Evolutionary conservation across 1,284 basidiomycete genomes (phyloP).

Genomic region (Sphagnurus paluster): DNA sequence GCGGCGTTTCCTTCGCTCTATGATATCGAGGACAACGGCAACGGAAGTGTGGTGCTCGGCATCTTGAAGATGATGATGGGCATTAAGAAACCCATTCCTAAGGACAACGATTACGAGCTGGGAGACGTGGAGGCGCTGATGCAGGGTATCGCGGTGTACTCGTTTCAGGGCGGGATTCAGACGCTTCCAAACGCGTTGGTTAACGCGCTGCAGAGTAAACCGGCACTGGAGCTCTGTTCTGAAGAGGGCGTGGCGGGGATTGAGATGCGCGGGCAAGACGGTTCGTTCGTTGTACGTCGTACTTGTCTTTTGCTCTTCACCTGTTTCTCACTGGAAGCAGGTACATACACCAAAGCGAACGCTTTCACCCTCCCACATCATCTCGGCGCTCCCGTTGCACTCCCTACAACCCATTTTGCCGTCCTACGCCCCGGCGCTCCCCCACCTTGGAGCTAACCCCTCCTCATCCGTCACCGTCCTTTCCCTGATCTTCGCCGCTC

Average conservation of each 20-base stretch:
- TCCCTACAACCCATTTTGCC: conserved; percentile 57
- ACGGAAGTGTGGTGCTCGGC: conserved; percentile 43
- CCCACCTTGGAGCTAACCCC: conserved; percentile 53
- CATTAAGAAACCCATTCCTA: conserved; percentile 13
- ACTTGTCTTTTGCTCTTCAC: background rate
- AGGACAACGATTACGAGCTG: conserved; percentile 44
- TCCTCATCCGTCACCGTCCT: conserved; percentile 69
- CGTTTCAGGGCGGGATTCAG: conserved; percentile 78
- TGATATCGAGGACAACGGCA: conserved; percentile 55
- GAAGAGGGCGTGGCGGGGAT: conserved; percentile 44
- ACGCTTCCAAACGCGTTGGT: conserved; percentile 65
- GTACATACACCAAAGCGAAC: conserved; percentile 23
- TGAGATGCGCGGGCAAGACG: conserved; percentile 14
- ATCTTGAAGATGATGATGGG: conserved; percentile 37
- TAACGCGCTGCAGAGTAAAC: conserved; percentile 39
- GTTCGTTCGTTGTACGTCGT: conserved; percentile 13
- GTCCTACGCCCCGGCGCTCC: conserved; percentile 32
- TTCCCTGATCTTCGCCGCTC: conserved; percentile 70
- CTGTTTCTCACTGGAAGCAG: background rate
- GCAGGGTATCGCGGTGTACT: conserved; percentile 72
- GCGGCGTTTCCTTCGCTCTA: conserved; percentile 77
- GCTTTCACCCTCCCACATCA: conserved; percentile 52
- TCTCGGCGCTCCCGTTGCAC: conserved; percentile 74
- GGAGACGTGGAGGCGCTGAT: conserved; percentile 55
- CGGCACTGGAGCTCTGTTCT: conserved; percentile 61